phyloP scores from a whole-genome alignment of 345 rosid genomes.

The Balakata baccata region DNA sequence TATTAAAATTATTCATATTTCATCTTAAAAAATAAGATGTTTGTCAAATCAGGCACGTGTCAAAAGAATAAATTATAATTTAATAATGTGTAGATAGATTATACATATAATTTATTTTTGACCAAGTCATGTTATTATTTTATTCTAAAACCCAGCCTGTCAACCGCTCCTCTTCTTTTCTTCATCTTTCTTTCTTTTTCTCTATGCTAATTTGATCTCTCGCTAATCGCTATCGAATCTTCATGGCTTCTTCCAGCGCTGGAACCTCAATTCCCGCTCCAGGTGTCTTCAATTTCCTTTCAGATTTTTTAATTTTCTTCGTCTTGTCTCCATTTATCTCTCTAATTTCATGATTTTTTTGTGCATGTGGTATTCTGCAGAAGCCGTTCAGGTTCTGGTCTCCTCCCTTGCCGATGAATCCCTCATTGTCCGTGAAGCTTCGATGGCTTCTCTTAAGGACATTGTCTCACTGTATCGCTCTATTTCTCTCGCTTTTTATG shows the following conservation, averaged over 20 bases:
- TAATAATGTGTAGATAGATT: too few species aligned
- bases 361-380: slow-evolving; percentile 34
- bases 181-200: too few species aligned
- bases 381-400: slow-evolving; percentile 80
- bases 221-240: neutral
- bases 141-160: neutral
- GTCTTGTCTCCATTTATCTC: neutral
- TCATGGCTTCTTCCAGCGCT: slow-evolving; percentile 80
- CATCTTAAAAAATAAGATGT: too few species aligned
- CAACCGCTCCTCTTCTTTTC: neutral
- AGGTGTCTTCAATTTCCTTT: slow-evolving; percentile 36
- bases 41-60: too few species aligned
- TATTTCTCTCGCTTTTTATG: neutral
- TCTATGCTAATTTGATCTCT: neutral
- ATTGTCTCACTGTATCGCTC: slow-evolving; percentile 54
- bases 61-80: too few species aligned
- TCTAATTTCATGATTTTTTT: neutral
- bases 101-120: too few species aligned
- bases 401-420: slow-evolving; percentile 89
- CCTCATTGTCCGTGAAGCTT: slow-evolving; percentile 58
- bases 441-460: slow-evolving; percentile 83
- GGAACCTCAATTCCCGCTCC: slow-evolving; percentile 64
- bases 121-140: too few species aligned
- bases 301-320: neutral
- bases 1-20: too few species aligned